Evolutionary conservation across 768 basidiomycete species (phyloP), one percentile per base, ranked within the genome.

Genomic region (Hortiboletus flavorubellus): DNA sequence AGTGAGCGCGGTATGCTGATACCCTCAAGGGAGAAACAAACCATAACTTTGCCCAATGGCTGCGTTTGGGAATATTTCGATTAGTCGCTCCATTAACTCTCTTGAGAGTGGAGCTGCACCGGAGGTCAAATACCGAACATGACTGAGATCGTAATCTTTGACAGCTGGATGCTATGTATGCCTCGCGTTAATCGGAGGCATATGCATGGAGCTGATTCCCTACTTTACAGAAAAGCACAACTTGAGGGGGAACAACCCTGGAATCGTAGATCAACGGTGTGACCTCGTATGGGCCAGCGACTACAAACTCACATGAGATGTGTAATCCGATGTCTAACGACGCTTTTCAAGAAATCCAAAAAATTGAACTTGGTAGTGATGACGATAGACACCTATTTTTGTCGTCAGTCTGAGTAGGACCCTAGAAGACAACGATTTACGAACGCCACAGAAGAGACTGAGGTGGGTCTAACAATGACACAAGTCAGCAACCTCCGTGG

Each of bases 21-120:
- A 9, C 16, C 21, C 37, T 39, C 12, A 2, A 29, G 23, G 18
- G 15, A 46, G 31, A n/a, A 21, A 60, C 66, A 37, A 53, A 82
- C 83, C 84, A 65, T 84, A 86, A 15, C 77, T 78, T 64, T 86
- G 85, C n/a, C 81, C 83, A n/a, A 86, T 75, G 51, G 72, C 70
- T 2, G 76, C 75, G 15, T 72, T 59, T 0, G 85, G 85, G 34
- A 86, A 77, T 34, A 79, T 58, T 38, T 73, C 65, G 16, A 64
- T 63, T 26, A 84, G 69, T 59, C 74, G 75, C 34, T 73, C 65
- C 57, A 78, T 81, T n/a, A 82, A 62, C 57, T 83, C 79, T 31
- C 67, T 59, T 0, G 81, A 77, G 43, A 85, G 73, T 42, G 85
- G 85, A 8, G 84, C 85, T 26, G 85, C 85, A 23, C 84, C 84